These are phyloP conservation scores for Citrus trifoliata DNA, from an alignment of 345 rosid genomes.

Conservation along the genomic window DNA sequence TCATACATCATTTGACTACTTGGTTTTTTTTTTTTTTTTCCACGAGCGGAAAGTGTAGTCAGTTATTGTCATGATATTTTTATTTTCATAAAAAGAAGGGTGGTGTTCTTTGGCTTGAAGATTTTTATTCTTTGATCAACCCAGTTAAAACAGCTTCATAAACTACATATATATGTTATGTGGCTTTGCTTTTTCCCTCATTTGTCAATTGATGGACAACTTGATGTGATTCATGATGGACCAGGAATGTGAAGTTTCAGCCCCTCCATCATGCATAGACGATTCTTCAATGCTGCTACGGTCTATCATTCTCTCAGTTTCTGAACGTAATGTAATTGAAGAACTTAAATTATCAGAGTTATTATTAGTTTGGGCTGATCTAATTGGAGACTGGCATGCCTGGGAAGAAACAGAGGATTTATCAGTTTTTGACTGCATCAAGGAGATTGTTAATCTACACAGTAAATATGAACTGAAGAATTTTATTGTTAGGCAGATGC, in stretches of 20 bases:
- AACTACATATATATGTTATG: background rate
- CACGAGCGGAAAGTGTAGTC: background rate
- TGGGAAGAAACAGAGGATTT: slow-evolving; percentile 94
- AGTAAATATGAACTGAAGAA: slow-evolving; percentile 49
- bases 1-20: slow-evolving; percentile 6
- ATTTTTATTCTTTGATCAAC: background rate
- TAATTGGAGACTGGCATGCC: slow-evolving; percentile 76
- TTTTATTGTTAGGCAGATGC: slow-evolving; percentile 44
- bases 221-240: slow-evolving; percentile 1
- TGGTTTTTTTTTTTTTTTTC: background rate
- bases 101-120: background rate
- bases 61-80: background rate
- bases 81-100: background rate
- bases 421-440: slow-evolving; percentile 75
- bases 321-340: slow-evolving; percentile 32
- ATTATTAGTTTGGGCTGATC: slow-evolving; percentile 66
- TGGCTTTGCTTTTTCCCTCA: slow-evolving; percentile 1
- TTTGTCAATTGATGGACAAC: background rate
- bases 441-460: slow-evolving; percentile 58
- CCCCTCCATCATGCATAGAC: slow-evolving; percentile 55
- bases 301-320: slow-evolving; percentile 55
- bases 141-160: background rate
- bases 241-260: slow-evolving; percentile 43
- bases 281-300: slow-evolving; percentile 59
- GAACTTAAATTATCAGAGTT: slow-evolving; percentile 63